Conservation (phyloP, 192 early-diverging fungal species). For the Coemansia sp. region DNA sequence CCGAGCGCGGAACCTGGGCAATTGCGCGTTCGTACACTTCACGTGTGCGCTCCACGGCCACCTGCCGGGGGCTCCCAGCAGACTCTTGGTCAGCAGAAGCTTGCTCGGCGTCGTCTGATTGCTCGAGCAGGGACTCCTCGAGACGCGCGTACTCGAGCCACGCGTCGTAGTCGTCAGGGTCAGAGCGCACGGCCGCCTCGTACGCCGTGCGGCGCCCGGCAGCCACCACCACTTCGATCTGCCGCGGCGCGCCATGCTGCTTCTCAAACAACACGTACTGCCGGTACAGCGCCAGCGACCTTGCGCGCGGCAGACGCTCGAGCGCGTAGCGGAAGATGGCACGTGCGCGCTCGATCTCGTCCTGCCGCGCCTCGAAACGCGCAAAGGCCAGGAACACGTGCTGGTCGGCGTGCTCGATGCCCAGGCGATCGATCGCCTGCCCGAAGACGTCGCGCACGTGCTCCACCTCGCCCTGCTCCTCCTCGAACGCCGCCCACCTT, state of each 20-base stretch:
- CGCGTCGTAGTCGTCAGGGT: slow-evolving; percentile 93
- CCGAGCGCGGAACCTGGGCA: slow-evolving; percentile 76
- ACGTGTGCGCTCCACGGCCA: slow-evolving; percentile 72
- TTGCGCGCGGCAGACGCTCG: slow-evolving; percentile 77
- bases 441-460: slow-evolving; percentile 79
- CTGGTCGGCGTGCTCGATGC: slow-evolving; percentile 89
- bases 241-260: slow-evolving; percentile 83
- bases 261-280: slow-evolving; percentile 97
- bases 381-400: slow-evolving; percentile 96
- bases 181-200: slow-evolving; percentile 67
- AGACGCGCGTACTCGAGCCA: slow-evolving; percentile 96
- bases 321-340: slow-evolving; percentile 96
- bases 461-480: slow-evolving; percentile 71
- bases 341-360: slow-evolving; percentile 90
- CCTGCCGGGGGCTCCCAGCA: no score
- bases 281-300: slow-evolving; percentile 86
- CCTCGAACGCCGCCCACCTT: slow-evolving; percentile 95
- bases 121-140: slow-evolving; percentile 60
- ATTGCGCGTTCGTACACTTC: slow-evolving; percentile 96
- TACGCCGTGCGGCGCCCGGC: slow-evolving; percentile 88
- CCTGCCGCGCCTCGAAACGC: slow-evolving; percentile 85
- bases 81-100: no score
- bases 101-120: no score
- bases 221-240: slow-evolving; percentile 88
- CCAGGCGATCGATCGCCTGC: slow-evolving; percentile 81